Evolutionary conservation across 1,284 basidiomycete species (phyloP).

Genomic region (Malassezia slooffiae): DNA sequence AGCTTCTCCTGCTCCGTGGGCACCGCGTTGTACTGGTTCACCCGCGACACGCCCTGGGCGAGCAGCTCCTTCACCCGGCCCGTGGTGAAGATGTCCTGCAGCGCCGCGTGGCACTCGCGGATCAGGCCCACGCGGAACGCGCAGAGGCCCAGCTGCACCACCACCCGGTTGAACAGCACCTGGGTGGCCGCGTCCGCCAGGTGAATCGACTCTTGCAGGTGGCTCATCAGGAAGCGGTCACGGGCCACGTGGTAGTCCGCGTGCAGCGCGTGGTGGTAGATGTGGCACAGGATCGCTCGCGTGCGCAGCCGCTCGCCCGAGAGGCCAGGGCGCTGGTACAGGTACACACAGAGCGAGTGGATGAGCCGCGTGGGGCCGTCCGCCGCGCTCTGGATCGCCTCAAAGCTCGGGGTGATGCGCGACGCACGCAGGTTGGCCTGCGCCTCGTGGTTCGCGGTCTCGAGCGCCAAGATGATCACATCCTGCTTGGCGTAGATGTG

Average conservation of each 20-base stretch:
- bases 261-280: slow-evolving; percentile 83
- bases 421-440: slow-evolving; percentile 32
- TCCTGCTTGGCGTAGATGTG: slow-evolving; percentile 96
- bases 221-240: slow-evolving; percentile 97
- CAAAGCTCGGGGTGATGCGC: slow-evolving; percentile 18
- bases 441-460: slow-evolving; percentile 49
- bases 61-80: slow-evolving; percentile 90
- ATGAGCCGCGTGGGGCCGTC: slow-evolving; percentile 59
- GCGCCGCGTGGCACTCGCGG: slow-evolving; percentile 79
- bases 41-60: slow-evolving; percentile 80
- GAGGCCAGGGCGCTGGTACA: slow-evolving; percentile 68
- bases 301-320: slow-evolving; percentile 77
- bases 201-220: slow-evolving; percentile 89
- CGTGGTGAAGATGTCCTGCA: slow-evolving; percentile 91
- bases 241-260: slow-evolving; percentile 94
- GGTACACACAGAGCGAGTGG: slow-evolving; percentile 75
- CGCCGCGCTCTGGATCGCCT: slow-evolving; percentile 19
- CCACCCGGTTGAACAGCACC: slow-evolving; percentile 92
- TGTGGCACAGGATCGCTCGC: slow-evolving; percentile 91
- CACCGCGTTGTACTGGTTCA: slow-evolving; percentile 69
- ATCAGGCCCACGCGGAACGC: slow-evolving; percentile 93
- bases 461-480: slow-evolving; percentile 79
- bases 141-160: slow-evolving; percentile 91
- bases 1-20: slow-evolving; percentile 92
- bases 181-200: slow-evolving; percentile 94